Base-by-base conservation (phyloP, 2,329 filamentous ascomycete genomes). In the Alternaria solani region DNA sequence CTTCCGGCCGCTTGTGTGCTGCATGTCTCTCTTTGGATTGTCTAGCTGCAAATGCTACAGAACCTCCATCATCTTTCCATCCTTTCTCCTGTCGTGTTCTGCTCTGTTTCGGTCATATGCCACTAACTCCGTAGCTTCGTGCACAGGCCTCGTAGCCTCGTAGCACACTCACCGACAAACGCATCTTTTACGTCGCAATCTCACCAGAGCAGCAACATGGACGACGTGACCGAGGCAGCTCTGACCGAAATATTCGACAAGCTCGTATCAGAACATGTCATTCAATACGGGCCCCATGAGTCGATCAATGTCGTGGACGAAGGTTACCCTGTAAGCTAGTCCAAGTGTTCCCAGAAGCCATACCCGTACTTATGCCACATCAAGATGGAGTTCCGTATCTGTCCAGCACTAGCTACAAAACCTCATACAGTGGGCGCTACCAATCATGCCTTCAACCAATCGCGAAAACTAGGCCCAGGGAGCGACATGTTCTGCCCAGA, bases 401-500 rank as follows among this genome's bases (percentile, higher is more conserved):
- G 73, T 46, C 63, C 70, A 36, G 58, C 71, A 36, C 58, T 78
- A 14, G 36, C 59, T 5, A 69, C 61, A n/a, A 78, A 78, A 57
- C 76, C 76, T 16, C 69, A 74, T 32, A 65, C 64, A 1, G 61
- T 71, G 16, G 68, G 67, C 14, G 69, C 71, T 12, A 55, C 70
- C 2, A 63, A 65, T 26, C 28, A 65, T 23, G 53, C 61, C 2
- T 70, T 70, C 44, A 44, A 65, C 32, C 57, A 67, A 28, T 61
- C 55, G 11, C 59, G 65, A 23, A 71, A 64, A 64, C 76, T 72
- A 67, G 76, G 76, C 0, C 73, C 74, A 25, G 75, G 75, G 5
- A 75, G 72, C 65, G 75, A 78, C 39, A 80, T 84, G 63, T 82
- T 81, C 59, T 81, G 81, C 55, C 76, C 76, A 44, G 76, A 81